Percentiles rank a stretch among this genome's conserved stretches.
These are phyloP conservation scores for Metschnikowia orientalis DNA, from an alignment of 805 yeast species.

Conservation along the genomic window DNA sequence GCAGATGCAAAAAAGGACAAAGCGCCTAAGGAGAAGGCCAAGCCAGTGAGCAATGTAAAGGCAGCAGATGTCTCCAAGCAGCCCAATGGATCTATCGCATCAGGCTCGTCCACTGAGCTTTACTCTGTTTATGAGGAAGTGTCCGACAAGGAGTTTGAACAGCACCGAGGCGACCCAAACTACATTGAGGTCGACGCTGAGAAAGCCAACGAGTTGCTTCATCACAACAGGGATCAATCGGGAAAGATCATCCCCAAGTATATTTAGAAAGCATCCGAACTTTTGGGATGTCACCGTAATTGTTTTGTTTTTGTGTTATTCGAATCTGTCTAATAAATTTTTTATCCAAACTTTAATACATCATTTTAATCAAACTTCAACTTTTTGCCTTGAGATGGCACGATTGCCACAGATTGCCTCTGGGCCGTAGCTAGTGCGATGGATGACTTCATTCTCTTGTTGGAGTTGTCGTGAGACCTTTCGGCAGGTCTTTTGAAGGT, in stretches of 20 bases:
- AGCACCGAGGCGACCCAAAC: slow-evolving; percentile 44
- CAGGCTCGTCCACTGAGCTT: slow-evolving; percentile 15
- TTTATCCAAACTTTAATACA: background rate
- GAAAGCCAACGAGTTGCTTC: slow-evolving; percentile 16
- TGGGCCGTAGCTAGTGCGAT: slow-evolving; percentile 84
- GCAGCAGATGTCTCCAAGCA: slow-evolving; percentile 9
- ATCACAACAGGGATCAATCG: slow-evolving; percentile 8
- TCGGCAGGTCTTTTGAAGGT: slow-evolving; percentile 14
- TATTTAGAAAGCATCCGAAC: background rate
- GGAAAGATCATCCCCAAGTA: slow-evolving; percentile 4
- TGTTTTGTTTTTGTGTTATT: background rate
- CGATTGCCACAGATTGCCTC: slow-evolving; percentile 85
- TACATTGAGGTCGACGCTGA: slow-evolving; percentile 36
- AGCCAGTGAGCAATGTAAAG: slow-evolving; percentile 5
- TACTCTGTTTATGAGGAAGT: slow-evolving; percentile 44
- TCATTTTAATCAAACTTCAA: slow-evolving; percentile 53
- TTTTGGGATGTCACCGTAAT: background rate
- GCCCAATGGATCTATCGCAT: slow-evolving; percentile 9
- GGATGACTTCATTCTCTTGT: slow-evolving; percentile 65
- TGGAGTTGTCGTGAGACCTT: slow-evolving; percentile 20
- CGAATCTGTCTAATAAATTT: background rate
- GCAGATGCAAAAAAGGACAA: background rate
- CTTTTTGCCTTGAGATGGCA: slow-evolving; percentile 87
- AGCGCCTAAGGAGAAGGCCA: slow-evolving; percentile 4
- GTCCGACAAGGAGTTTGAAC: slow-evolving; percentile 43